phyloP scores from a whole-genome alignment of 2,329 filamentous ascomycete species.

The Aspergillus versicolor region DNA sequence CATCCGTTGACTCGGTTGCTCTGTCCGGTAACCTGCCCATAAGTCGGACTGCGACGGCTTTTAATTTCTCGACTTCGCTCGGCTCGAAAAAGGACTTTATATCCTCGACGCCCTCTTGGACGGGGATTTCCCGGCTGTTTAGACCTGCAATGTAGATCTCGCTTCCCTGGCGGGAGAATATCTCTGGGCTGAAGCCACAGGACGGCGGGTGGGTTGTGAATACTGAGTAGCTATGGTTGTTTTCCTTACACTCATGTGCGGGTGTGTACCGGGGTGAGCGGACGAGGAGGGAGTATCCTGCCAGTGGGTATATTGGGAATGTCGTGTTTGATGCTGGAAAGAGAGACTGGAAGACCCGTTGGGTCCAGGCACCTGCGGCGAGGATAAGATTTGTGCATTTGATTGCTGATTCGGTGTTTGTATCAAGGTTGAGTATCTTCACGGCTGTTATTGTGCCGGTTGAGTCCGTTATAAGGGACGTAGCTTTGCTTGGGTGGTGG shows the following conservation, averaged over 20 bases:
- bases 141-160: constrained; percentile 73
- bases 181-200: constrained; percentile 65
- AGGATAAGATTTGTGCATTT: constrained; percentile 67
- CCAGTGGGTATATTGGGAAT: constrained; percentile 62
- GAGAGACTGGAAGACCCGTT: constrained; percentile 61
- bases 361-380: constrained; percentile 70
- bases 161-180: constrained; percentile 65
- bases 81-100: constrained; percentile 42
- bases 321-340: constrained; percentile 57
- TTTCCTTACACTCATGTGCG: constrained; percentile 33
- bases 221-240: constrained; percentile 61
- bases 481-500: constrained; percentile 62
- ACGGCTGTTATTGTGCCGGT: constrained; percentile 54
- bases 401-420: constrained; percentile 37
- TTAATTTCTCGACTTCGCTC: constrained; percentile 37
- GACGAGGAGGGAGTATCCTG: constrained; percentile 71
- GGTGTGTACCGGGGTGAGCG: constrained; percentile 53
- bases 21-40: constrained; percentile 29
- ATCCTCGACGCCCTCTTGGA: constrained; percentile 56
- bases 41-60: constrained; percentile 32
- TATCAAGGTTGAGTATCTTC: constrained; percentile 46
- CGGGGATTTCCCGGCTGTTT: constrained; percentile 59
- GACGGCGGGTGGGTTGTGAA: constrained; percentile 59
- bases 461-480: constrained; percentile 53
- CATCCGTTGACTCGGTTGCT: constrained; percentile 15